These are phyloP conservation scores for Fusarium abutilonis DNA, from an alignment of 2,329 filamentous ascomycete genomes.

Conservation along the genomic window DNA sequence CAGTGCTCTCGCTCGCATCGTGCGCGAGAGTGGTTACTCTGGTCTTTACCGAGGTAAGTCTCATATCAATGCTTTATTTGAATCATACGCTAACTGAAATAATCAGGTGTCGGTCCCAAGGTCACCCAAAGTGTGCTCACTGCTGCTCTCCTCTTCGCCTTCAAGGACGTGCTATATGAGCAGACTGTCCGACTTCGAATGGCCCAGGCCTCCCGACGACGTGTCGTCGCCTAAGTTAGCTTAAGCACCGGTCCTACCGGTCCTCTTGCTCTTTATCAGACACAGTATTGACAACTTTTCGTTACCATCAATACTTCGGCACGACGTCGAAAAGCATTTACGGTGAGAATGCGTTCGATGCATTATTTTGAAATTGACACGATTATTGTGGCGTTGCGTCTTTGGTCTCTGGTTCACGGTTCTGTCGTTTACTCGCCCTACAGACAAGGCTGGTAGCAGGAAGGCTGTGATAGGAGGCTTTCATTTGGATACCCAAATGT, in stretches of 20 bases:
- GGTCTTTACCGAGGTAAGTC: constrained; percentile 89
- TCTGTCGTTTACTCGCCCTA: constrained; percentile 3
- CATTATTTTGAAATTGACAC: constrained; percentile 18
- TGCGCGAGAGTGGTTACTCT: constrained; percentile 88
- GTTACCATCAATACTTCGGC: constrained; percentile 17
- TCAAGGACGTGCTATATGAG: constrained; percentile 96
- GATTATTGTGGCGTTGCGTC: constrained; percentile 31
- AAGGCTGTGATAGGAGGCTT: constrained; percentile 23
- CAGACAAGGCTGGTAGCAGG: constrained; percentile 11
- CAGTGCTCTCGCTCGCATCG: constrained; percentile 78
- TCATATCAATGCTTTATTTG: neutral
- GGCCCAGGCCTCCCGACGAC: constrained; percentile 54
- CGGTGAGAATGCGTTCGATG: constrained; percentile 27
- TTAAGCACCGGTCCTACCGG: constrained; percentile 9
- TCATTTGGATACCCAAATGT: constrained; percentile 46
- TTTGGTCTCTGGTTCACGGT: constrained; percentile 10
- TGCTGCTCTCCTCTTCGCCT: constrained; percentile 94
- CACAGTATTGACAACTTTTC: constrained; percentile 8
- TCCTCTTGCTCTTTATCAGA: constrained; percentile 11
- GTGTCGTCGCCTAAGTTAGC: constrained; percentile 47
- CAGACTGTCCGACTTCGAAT: constrained; percentile 75
- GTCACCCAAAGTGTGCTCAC: constrained; percentile 97
- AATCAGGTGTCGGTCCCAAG: constrained; percentile 89
- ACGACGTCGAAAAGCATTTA: constrained; percentile 25
- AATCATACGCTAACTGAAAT: constrained; percentile 22